Evolutionary conservation across 164 flowering plant species (phyloP).

Genomic region (Santalum album): DNA sequence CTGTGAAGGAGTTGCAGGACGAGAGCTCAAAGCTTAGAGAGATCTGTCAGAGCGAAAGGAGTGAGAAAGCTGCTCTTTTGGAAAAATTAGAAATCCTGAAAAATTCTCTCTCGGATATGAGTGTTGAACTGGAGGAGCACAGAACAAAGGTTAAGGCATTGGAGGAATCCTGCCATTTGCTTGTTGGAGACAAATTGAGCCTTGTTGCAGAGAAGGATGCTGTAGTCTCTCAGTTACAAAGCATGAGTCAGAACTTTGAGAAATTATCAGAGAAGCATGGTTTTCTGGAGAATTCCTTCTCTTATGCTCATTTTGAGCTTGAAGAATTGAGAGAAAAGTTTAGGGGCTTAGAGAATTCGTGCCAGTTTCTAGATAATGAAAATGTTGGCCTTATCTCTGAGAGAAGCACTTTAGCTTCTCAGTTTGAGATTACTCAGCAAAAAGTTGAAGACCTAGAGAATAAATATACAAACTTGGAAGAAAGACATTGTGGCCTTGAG

Average conservation of each 20-base stretch:
- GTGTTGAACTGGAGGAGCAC: constrained; percentile 42
- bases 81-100: constrained; percentile 52
- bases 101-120: constrained; percentile 43
- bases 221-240: constrained; percentile 31
- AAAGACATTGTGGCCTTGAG: constrained; percentile 21
- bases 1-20: constrained; percentile 45
- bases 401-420: constrained; percentile 27
- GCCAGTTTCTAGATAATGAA: constrained; percentile 29
- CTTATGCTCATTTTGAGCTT: constrained; percentile 40
- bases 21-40: constrained; percentile 34
- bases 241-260: constrained; percentile 27
- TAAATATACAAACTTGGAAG: constrained; percentile 28
- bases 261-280: constrained; percentile 37
- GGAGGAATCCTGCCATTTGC: constrained; percentile 40
- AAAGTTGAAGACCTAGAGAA: constrained; percentile 29
- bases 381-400: constrained; percentile 37
- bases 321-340: constrained; percentile 32
- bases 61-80: constrained; percentile 35
- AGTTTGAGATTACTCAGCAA: constrained; percentile 26
- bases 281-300: constrained; percentile 44
- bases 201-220: constrained; percentile 41
- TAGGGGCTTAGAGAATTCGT: constrained; percentile 42
- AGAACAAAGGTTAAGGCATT: constrained; percentile 37
- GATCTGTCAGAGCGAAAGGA: constrained; percentile 18
- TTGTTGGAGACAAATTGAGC: constrained; percentile 35